phyloP scores from a whole-genome alignment of 2,329 filamentous ascomycete genomes.

The Didymosphaeria variabile region DNA sequence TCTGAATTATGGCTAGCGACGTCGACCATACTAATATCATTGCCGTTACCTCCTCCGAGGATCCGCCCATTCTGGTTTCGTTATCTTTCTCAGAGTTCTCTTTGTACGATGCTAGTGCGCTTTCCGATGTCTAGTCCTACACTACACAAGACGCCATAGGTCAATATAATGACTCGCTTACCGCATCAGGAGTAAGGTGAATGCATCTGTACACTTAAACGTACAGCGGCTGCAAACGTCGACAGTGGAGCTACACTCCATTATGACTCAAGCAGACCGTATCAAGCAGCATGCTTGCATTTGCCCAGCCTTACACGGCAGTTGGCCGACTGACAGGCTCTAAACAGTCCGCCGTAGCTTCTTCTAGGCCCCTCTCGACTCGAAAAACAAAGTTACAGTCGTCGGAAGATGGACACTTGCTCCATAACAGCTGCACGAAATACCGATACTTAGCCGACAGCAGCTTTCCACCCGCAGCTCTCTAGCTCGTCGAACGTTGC shows the following conservation, averaged over 20 bases:
- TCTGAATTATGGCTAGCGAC: neutral
- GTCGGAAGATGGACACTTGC: neutral
- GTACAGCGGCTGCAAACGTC: neutral
- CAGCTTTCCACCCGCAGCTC: neutral
- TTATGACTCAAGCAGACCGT: neutral
- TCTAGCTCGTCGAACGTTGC: neutral
- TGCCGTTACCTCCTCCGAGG: neutral
- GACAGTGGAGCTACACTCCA: neutral
- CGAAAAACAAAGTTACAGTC: neutral
- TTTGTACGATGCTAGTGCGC: neutral
- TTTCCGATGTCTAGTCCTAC: slow-evolving; percentile 4
- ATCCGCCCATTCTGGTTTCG: neutral
- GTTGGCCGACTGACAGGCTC: neutral
- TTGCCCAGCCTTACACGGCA: neutral
- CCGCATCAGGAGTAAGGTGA: neutral
- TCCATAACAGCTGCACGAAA: neutral
- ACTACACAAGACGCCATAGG: neutral
- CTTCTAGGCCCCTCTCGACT: neutral
- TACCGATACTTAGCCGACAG: slow-evolving; percentile 1
- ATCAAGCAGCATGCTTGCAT: neutral
- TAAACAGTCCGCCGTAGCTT: neutral
- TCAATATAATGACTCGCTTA: neutral
- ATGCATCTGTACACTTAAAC: neutral
- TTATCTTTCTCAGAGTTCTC: neutral
- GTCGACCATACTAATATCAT: neutral